Conservation (phyloP, 1,284 basidiomycete genomes). For the Pholiota adiposa region DNA sequence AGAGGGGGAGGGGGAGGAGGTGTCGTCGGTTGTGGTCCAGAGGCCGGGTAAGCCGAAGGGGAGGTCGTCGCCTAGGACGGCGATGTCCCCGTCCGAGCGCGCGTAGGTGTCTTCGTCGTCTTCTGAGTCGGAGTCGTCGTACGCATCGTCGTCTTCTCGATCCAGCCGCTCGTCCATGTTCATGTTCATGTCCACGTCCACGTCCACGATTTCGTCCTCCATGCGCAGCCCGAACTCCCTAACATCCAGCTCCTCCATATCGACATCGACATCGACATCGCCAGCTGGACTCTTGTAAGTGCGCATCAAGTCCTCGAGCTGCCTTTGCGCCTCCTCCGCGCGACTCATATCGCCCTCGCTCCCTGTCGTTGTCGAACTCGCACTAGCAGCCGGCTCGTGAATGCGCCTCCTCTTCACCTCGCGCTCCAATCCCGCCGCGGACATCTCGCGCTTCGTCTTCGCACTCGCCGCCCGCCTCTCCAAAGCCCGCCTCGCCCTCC, state of each 20-base stretch:
- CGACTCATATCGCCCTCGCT: background rate
- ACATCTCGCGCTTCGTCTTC: background rate
- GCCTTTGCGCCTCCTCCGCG: background rate
- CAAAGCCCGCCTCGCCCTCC: conserved; percentile 9
- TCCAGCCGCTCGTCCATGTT: conserved; percentile 3
- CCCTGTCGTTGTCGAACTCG: no score
- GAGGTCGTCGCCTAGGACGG: conserved; percentile 16
- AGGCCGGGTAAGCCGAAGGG: conserved; percentile 13
- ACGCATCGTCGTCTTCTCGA: conserved; percentile 1
- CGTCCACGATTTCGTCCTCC: conserved; percentile 4
- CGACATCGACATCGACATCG: conserved; percentile 10
- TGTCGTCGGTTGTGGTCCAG: background rate
- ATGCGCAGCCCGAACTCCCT: background rate
- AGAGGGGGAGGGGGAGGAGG: background rate
- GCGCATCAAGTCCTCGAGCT: conserved; percentile 1
- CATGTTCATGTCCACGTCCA: background rate
- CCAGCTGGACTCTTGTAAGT: background rate
- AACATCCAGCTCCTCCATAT: conserved; percentile 12
- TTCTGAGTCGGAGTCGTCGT: no score
- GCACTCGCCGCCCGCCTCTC: background rate
- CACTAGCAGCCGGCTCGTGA: no score
- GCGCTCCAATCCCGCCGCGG: no score
- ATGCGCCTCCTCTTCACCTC: background rate
- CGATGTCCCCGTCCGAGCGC: background rate
- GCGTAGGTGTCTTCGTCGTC: no score